Conservation (phyloP, 495 filamentous ascomycete species). For the Lentithecium fluviatile region DNA sequence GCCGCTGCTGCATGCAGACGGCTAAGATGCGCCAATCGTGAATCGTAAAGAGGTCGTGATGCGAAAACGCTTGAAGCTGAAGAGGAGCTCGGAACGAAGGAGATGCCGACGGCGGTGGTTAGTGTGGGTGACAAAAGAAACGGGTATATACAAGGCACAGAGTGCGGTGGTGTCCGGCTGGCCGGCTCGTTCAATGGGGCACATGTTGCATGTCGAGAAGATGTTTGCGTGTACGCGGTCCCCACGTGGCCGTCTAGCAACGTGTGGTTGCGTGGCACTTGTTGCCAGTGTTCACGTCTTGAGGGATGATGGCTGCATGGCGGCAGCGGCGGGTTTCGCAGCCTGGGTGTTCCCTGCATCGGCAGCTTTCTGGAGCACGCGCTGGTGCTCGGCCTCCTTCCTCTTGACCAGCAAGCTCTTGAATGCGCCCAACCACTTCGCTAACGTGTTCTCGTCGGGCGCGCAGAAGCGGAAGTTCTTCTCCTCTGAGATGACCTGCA, state of each 20-base stretch:
- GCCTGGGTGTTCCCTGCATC: constrained; percentile 9
- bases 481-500: constrained; percentile 93
- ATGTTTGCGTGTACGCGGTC: no score
- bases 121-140: constrained; percentile 3
- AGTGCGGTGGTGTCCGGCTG: no score
- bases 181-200: no score
- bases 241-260: no score
- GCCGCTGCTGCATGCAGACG: no score
- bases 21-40: no score
- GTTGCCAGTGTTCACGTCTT: no score
- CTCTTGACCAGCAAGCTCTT: constrained; percentile 83
- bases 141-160: neutral
- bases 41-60: no score
- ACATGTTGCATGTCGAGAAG: no score
- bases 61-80: no score
- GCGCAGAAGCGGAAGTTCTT: constrained; percentile 88
- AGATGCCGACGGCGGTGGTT: neutral
- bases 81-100: neutral
- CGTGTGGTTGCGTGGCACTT: no score
- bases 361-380: constrained; percentile 4
- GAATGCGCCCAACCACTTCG: constrained; percentile 82
- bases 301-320: neutral
- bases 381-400: constrained; percentile 42
- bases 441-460: constrained; percentile 74
- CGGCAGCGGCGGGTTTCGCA: neutral